phyloP scores from a whole-genome alignment of 2,329 filamentous ascomycete genomes.

The Xylariaceae sp. region DNA sequence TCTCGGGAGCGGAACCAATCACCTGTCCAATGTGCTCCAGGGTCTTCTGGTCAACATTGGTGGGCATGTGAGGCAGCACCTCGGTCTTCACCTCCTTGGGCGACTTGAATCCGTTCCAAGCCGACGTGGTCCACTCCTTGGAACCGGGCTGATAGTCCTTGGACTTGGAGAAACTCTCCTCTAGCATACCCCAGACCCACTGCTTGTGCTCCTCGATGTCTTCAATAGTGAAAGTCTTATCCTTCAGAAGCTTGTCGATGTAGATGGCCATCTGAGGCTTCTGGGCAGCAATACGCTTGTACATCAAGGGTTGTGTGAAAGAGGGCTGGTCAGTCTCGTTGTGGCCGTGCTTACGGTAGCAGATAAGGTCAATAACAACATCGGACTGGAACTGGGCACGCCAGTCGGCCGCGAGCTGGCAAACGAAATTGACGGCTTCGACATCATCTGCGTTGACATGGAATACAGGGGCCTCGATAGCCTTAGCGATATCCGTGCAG shows the following conservation, averaged over 20 bases:
- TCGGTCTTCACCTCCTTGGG: conserved; percentile 96
- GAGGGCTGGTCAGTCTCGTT: conserved; percentile 99
- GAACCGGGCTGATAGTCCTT: conserved; percentile 96
- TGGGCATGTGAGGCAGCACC: conserved; percentile 85
- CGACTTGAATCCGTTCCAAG: conserved; percentile 99
- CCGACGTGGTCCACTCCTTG: conserved; percentile 97
- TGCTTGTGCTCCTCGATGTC: conserved; percentile 99
- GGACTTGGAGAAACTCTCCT: conserved; percentile 94
- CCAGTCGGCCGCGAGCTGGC: conserved; percentile 95
- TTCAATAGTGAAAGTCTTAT: conserved; percentile 93
- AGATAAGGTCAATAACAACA: conserved; percentile 95
- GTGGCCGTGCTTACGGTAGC: conserved; percentile 98
- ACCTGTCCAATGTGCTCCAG: conserved; percentile 77
- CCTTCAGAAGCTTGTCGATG: conserved; percentile 80
- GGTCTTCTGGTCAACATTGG: conserved; percentile 66
- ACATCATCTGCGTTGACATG: conserved; percentile 99
- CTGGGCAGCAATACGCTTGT: conserved; percentile 90
- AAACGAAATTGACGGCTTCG: conserved; percentile 97
- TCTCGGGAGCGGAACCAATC: conserved; percentile 74
- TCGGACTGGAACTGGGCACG: conserved; percentile 98
- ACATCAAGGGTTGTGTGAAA: conserved; percentile 99
- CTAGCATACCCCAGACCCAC: conserved; percentile 99
- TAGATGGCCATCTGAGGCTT: conserved; percentile 85
- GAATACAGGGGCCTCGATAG: conserved; percentile 96
- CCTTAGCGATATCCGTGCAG: conserved; percentile 98